Evolutionary conservation across 1,284 basidiomycete genomes (phyloP).

Genomic region (Trichosporon ovoides): DNA sequence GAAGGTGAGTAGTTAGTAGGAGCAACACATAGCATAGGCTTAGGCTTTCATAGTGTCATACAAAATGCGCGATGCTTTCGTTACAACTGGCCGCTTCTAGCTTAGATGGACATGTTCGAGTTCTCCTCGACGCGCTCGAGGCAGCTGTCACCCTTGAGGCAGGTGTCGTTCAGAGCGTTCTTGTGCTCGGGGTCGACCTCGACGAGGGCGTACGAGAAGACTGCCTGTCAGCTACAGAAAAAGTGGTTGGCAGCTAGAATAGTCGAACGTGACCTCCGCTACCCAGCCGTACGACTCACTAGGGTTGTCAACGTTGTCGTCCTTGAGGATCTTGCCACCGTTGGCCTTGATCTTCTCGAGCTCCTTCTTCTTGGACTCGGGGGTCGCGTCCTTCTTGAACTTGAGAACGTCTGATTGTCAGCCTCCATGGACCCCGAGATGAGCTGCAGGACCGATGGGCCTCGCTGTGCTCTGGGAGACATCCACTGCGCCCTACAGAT

Average conservation of each 20-base stretch:
- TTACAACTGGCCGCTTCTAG: background rate
- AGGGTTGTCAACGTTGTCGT: conserved; percentile 5
- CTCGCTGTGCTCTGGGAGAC: too few relatives aligned
- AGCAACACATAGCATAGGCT: background rate
- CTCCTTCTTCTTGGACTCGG: conserved; percentile 1
- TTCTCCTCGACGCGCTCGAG: conserved; percentile 3
- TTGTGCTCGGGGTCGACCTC: background rate
- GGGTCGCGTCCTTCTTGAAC: conserved; percentile 1
- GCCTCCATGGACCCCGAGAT: too few relatives aligned
- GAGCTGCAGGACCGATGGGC: too few relatives aligned
- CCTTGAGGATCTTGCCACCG: conserved; percentile 2
- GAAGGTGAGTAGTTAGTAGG: too few relatives aligned
- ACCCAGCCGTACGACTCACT: background rate
- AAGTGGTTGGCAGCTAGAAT: too few relatives aligned
- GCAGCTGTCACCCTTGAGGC: background rate
- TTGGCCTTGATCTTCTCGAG: background rate
- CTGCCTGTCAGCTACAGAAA: background rate
- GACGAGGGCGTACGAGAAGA: conserved; percentile 1
- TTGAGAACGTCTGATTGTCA: background rate
- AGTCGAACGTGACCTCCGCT: background rate
- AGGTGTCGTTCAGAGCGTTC: background rate
- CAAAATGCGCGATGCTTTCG: too few relatives aligned
- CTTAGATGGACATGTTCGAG: background rate
- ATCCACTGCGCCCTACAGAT: too few relatives aligned
- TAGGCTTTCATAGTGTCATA: background rate